Base-by-base conservation (phyloP, 108 stramenopile species). In the Cyclostephanos tholiformis region DNA sequence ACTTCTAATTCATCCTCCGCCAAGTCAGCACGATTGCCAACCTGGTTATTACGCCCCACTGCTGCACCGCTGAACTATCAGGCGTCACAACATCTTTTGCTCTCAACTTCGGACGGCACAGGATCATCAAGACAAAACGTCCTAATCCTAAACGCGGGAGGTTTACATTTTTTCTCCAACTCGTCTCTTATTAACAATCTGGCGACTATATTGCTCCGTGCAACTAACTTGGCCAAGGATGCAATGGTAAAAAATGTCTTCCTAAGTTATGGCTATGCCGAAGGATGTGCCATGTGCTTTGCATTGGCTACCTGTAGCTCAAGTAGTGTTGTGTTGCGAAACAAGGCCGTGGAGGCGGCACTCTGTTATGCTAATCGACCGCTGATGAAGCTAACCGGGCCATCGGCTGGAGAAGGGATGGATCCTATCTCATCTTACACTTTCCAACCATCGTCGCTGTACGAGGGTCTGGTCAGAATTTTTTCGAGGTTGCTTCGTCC, bases 211-310 rank as follows among this genome's bases (percentile, higher is more conserved):
- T 70, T 95, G 7, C 26, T 83, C 48, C 63, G 75, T 63, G 79
- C 91, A 13, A 71, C 80, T 57, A 90, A 91, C 38, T 69, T 88
- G 46, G 66, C 65, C 25, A 80, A 72, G 29, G 92, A 95, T 72
- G 52, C 76, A 8, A 63, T 66, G 22, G 82, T 95, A 20, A 69
- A 74, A 39, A 81, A 72, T 36, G 91, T 95, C 69, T 95, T 93
- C 64, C 58, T 74, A 27, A 84, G 76, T 39, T 95, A 90, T 74
- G 95, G 95, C 22, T 85, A 88, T 71, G 72, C 76, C 32, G 90
- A 95, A 60, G 89, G 90, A 14, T 95, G 92, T 70, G 88, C 91
- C 3, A 89, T 93, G 88, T 91, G 90, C 74, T 78, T 93, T 58
- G 64, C 82, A 23, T 62, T 95, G 39, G 89, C 86, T 10, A 84